phyloP scores from a whole-genome alignment of 2,329 filamentous ascomycete genomes.

The Diaporthe batatas region DNA sequence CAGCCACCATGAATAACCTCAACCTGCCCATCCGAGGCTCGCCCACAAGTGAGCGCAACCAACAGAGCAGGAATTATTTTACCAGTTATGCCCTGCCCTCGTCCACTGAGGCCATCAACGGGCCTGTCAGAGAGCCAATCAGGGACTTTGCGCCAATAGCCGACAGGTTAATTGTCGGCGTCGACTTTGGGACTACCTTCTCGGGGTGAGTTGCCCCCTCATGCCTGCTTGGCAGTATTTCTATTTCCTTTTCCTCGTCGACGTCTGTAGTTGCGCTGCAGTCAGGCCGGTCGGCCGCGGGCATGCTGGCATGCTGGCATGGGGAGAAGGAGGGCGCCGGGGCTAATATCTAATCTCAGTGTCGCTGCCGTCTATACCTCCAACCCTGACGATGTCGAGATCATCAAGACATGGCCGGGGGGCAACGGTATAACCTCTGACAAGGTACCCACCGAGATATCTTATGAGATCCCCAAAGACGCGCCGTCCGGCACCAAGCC shows the following conservation, averaged over 20 bases:
- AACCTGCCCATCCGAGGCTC: conserved; percentile 65
- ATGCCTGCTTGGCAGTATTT: background rate
- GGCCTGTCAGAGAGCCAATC: conserved; percentile 68
- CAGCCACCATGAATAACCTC: conserved; percentile 59
- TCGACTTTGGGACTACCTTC: conserved; percentile 89
- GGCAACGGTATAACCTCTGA: conserved; percentile 89
- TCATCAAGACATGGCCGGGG: conserved; percentile 88
- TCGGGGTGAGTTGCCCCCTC: conserved; percentile 69
- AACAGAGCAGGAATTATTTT: conserved; percentile 69
- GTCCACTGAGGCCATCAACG: conserved; percentile 73
- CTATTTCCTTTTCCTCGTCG: background rate
- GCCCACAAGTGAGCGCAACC: conserved; percentile 60
- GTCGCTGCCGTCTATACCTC: conserved; percentile 81
- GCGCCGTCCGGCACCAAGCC: conserved; percentile 58
- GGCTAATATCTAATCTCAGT: conserved; percentile 52
- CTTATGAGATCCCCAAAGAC: conserved; percentile 64
- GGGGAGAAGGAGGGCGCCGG: background rate
- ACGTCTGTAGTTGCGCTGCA: background rate
- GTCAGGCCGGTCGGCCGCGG: background rate
- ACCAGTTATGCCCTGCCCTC: conserved; percentile 67
- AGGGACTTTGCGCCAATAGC: conserved; percentile 64
- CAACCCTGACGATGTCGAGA: conserved; percentile 83
- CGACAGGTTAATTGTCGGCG: conserved; percentile 80
- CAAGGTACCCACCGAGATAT: conserved; percentile 86
- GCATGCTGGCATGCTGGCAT: background rate